These are phyloP conservation scores for Coix lacrymajobi DNA, from an alignment of 176 grass and related monocot genomes.

Conservation along the genomic window DNA sequence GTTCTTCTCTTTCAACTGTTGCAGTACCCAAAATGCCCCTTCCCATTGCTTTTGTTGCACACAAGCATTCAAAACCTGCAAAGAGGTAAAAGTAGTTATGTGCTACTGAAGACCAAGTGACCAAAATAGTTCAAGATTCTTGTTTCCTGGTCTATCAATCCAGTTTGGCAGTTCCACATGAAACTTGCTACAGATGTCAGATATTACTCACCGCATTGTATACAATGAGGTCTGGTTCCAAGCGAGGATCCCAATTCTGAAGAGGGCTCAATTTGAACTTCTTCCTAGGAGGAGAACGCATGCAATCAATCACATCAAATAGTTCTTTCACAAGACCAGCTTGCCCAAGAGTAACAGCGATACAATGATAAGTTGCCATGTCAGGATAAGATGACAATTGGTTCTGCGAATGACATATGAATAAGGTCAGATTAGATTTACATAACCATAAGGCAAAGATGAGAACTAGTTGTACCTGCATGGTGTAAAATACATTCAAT, in stretches of 20 bases:
- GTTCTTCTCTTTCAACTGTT: constrained; percentile 77
- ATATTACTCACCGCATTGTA: constrained; percentile 74
- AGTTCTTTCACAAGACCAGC: constrained; percentile 94
- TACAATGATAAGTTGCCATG: constrained; percentile 89
- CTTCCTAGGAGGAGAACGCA: constrained; percentile 64
- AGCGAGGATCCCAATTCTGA: constrained; percentile 78
- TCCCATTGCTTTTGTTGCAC: constrained; percentile 94
- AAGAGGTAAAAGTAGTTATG: constrained; percentile 1
- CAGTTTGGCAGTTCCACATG: background rate
- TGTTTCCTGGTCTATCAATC: background rate
- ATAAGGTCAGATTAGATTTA: constrained; percentile 2
- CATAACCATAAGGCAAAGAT: constrained; percentile 16
- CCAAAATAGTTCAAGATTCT: background rate
- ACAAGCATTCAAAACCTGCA: constrained; percentile 93
- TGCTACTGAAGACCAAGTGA: constrained; percentile 21
- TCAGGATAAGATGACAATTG: constrained; percentile 93
- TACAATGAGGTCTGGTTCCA: constrained; percentile 92
- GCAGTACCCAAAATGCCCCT: constrained; percentile 97
- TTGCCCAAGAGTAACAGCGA: constrained; percentile 84
- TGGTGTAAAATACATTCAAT: constrained; percentile 80
- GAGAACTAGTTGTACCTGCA: constrained; percentile 56
- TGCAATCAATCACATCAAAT: constrained; percentile 96
- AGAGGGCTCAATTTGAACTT: constrained; percentile 65
- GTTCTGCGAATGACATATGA: constrained; percentile 51
- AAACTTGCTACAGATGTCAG: background rate